Conservation (phyloP, 2,329 filamentous ascomycete species). For the Calonectria pseudoturangicola region DNA sequence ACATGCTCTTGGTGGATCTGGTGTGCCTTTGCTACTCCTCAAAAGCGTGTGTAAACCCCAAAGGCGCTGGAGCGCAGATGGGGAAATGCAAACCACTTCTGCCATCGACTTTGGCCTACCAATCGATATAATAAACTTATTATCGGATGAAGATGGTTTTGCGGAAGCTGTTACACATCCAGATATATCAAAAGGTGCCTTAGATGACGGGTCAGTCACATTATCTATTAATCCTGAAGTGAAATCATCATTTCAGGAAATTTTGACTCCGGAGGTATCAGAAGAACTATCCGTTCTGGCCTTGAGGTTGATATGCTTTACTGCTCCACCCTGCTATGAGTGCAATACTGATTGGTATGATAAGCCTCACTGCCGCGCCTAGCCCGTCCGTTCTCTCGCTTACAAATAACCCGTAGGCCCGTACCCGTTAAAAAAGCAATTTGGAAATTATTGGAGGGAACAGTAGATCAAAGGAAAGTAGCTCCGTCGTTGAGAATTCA, state of each 20-base stretch:
- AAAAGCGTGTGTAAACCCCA: slow-evolving; percentile 47
- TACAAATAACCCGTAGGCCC: slow-evolving; percentile 44
- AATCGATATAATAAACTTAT: slow-evolving; percentile 40
- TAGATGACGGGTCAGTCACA: slow-evolving; percentile 45
- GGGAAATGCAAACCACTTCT: slow-evolving; percentile 52
- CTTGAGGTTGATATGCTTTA: slow-evolving; percentile 54
- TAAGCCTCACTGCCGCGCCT: not conserved
- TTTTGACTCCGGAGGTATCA: slow-evolving; percentile 39
- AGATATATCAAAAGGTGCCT: slow-evolving; percentile 47
- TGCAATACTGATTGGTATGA: slow-evolving; percentile 59
- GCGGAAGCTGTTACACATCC: slow-evolving; percentile 32
- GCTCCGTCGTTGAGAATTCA: slow-evolving; percentile 43
- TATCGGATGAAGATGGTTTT: slow-evolving; percentile 45
- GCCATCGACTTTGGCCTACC: slow-evolving; percentile 53
- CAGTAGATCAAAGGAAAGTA: slow-evolving; percentile 42
- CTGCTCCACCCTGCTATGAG: slow-evolving; percentile 59
- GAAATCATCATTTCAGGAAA: not conserved
- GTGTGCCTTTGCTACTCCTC: slow-evolving; percentile 52
- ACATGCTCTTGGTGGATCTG: slow-evolving; percentile 46
- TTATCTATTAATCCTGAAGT: slow-evolving; percentile 25
- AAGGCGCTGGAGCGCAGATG: slow-evolving; percentile 51
- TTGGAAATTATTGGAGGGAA: slow-evolving; percentile 54
- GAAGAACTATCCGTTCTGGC: slow-evolving; percentile 48
- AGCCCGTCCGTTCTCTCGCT: not conserved
- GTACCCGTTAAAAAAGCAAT: slow-evolving; percentile 49